Conservation (phyloP, 2,329 filamentous ascomycete genomes). For the Nothophaeocryptopus gaeumannii region DNA sequence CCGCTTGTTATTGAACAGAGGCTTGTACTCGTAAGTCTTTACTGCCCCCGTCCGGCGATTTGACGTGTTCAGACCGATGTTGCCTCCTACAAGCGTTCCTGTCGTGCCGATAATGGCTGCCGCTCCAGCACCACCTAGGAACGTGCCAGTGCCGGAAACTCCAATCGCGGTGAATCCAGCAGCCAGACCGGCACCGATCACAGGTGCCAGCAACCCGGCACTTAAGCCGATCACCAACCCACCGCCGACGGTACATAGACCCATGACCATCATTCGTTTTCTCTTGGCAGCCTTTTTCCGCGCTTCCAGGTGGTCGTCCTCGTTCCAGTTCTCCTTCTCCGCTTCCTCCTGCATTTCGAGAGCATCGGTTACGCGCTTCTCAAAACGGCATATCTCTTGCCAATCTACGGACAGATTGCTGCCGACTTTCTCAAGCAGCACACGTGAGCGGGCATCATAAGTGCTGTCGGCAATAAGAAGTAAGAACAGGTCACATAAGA, state of each 20-base stretch:
- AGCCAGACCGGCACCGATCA: slow-evolving; percentile 90
- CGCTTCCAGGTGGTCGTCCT: slow-evolving; percentile 87
- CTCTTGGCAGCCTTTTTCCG: slow-evolving; percentile 79
- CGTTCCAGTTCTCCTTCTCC: slow-evolving; percentile 96
- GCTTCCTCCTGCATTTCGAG: slow-evolving; percentile 96
- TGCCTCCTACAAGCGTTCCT: slow-evolving; percentile 79
- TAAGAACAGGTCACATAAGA: slow-evolving; percentile 92
- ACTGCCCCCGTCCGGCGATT: slow-evolving; percentile 84
- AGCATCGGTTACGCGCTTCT: slow-evolving; percentile 94
- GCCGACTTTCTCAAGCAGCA: slow-evolving; percentile 79
- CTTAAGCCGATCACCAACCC: slow-evolving; percentile 93
- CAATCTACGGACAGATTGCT: slow-evolving; percentile 76
- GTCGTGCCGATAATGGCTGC: slow-evolving; percentile 91
- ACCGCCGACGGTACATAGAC: slow-evolving; percentile 90
- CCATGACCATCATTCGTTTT: slow-evolving; percentile 89
- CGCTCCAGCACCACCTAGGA: slow-evolving; percentile 86
- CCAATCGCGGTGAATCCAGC: slow-evolving; percentile 95
- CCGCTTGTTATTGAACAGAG: slow-evolving; percentile 95
- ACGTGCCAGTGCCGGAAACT: slow-evolving; percentile 80
- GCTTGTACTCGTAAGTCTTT: slow-evolving; percentile 93
- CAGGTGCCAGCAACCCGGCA: slow-evolving; percentile 83
- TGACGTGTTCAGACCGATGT: slow-evolving; percentile 84
- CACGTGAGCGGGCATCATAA: slow-evolving; percentile 85
- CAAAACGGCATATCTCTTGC: slow-evolving; percentile 93
- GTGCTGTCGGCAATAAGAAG: slow-evolving; percentile 93